Percentiles rank a stretch among this genome's conserved stretches.
These are phyloP conservation scores for Phellinidium pouzarii DNA, from an alignment of 1,284 basidiomycete genomes.

Conservation along the genomic window DNA sequence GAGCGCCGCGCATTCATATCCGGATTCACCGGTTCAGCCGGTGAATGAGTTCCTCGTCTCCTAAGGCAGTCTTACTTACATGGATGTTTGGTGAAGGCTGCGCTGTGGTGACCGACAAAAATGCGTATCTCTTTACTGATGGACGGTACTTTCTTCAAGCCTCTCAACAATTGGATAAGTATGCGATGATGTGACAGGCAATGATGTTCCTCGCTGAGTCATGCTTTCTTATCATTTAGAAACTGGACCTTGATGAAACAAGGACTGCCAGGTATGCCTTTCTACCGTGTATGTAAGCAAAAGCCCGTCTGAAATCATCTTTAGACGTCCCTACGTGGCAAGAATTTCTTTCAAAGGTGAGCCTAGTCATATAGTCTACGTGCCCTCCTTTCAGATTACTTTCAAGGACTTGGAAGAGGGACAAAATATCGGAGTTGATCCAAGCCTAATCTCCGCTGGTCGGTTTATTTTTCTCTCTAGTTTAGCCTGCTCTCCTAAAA, in stretches of 20 bases:
- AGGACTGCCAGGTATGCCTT: constrained; percentile 58
- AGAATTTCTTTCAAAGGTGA: constrained; percentile 72
- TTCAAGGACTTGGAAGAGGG: constrained; percentile 53
- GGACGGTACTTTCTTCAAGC: constrained; percentile 94
- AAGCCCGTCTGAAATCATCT: constrained; percentile 11
- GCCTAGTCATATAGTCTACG: neutral
- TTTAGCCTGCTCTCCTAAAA: neutral
- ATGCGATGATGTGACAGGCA: constrained; percentile 24
- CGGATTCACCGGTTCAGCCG: constrained; percentile 91
- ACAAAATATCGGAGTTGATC: constrained; percentile 76
- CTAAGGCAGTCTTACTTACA: constrained; percentile 16
- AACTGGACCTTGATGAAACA: constrained; percentile 95
- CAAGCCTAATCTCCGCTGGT: constrained; percentile 67
- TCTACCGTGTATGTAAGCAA: constrained; percentile 4
- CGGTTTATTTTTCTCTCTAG: constrained; percentile 21
- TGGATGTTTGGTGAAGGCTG: constrained; percentile 42
- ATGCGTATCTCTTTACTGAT: constrained; percentile 84
- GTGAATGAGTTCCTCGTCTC: constrained; percentile 29
- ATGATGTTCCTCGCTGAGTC: too few relatives aligned
- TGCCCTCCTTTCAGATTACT: neutral
- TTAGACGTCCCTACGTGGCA: constrained; percentile 87
- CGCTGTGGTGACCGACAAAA: constrained; percentile 70
- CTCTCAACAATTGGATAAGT: constrained; percentile 80
- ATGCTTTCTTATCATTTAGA: too few relatives aligned
- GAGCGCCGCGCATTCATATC: constrained; percentile 83